Conservation (phyloP, 1,139 yeast genomes). For the Hanseniaspora gamundiae region DNA sequence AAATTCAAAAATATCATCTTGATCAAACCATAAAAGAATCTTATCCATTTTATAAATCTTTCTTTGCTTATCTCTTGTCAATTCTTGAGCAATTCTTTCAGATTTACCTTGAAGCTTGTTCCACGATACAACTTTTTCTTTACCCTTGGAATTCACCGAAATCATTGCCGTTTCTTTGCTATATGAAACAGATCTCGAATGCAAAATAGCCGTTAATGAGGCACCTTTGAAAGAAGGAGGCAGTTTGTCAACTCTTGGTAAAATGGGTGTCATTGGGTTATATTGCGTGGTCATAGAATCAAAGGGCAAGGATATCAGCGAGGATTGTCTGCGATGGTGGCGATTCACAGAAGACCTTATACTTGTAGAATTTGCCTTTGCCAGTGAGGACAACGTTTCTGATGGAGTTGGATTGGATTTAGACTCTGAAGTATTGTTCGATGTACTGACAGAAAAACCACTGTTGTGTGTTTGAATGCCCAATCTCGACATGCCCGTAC, state of each 20-base stretch:
- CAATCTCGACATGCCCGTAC: too few species aligned
- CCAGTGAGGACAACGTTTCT: neutral
- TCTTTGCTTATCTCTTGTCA: conserved; percentile 58
- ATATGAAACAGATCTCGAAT: conserved; percentile 57
- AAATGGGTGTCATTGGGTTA: conserved; percentile 41
- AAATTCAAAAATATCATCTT: conserved; percentile 75
- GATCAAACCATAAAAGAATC: conserved; percentile 73
- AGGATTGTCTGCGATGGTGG: conserved; percentile 5
- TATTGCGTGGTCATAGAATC: conserved; percentile 12
- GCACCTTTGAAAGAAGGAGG: conserved; percentile 28
- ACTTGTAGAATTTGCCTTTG: conserved; percentile 12
- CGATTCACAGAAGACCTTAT: conserved; percentile 9
- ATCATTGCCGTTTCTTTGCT: conserved; percentile 61
- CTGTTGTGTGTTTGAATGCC: too few species aligned
- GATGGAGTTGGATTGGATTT: neutral
- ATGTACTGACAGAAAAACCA: too few species aligned
- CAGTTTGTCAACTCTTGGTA: conserved; percentile 39
- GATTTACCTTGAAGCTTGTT: conserved; percentile 75
- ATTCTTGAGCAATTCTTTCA: conserved; percentile 80
- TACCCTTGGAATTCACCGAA: conserved; percentile 66
- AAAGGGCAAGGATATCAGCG: conserved; percentile 15
- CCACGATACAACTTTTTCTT: conserved; percentile 78
- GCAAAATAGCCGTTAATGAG: conserved; percentile 57
- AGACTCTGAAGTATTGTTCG: conserved; percentile 8
- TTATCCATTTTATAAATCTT: conserved; percentile 70